These are phyloP conservation scores for Cymbopogon citratus DNA, from an alignment of 176 grass and related monocot species.

Conservation along the genomic window DNA sequence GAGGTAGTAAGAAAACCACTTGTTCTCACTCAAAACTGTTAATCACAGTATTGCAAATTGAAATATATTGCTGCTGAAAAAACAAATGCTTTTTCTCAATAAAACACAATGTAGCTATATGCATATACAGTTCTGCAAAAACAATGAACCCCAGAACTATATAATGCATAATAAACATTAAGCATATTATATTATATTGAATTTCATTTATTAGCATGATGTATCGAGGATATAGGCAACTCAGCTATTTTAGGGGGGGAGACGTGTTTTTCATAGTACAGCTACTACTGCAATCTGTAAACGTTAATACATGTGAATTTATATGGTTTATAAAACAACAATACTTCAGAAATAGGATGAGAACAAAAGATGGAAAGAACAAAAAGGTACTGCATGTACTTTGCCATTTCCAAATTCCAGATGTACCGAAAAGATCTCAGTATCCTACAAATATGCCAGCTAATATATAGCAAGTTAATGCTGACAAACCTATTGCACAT, in stretches of 20 bases:
- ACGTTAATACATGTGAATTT: background rate
- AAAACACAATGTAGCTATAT: background rate
- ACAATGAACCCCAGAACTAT: background rate
- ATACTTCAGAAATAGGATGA: background rate
- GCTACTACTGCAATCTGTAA: background rate
- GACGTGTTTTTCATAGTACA: background rate
- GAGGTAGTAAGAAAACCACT: background rate
- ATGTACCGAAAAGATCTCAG: background rate
- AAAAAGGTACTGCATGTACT: background rate
- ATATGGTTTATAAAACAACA: background rate
- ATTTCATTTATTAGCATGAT: background rate
- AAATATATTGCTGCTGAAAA: background rate
- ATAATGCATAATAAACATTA: background rate
- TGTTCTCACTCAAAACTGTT: background rate
- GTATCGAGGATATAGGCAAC: background rate
- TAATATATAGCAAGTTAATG: constrained; percentile 6
- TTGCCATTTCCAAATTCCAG: background rate
- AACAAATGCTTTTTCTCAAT: background rate
- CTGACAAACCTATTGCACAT: constrained; percentile 89
- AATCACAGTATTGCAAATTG: background rate
- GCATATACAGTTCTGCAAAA: background rate
- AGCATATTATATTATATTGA: background rate
- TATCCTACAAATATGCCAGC: background rate
- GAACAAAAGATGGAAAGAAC: background rate
- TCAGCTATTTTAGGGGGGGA: background rate